A percentile compares a stretch with the other conserved stretches of the same genome.
Conservation (phyloP, 148 eudicot species). For the Camellia lanceoleosa region DNA sequence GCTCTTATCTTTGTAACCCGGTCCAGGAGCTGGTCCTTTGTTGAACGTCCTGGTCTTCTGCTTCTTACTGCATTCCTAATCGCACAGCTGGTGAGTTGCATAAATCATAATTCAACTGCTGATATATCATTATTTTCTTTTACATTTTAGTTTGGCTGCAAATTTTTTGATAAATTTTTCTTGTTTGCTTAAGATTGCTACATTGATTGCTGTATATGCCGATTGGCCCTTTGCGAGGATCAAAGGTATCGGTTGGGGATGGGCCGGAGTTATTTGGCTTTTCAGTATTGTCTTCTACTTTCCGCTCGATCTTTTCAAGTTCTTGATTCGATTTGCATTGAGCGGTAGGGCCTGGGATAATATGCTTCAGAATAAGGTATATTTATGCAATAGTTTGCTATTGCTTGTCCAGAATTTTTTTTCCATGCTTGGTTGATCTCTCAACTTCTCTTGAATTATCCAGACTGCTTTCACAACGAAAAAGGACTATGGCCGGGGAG, state of each 20-base stretch:
- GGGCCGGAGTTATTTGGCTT: conserved; percentile 84
- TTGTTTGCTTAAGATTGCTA: conserved; percentile 48
- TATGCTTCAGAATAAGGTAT: conserved; percentile 65
- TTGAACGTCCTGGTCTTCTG: conserved; percentile 65
- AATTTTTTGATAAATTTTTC: not conserved
- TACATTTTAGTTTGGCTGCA: not conserved
- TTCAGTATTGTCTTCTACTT: conserved; percentile 55
- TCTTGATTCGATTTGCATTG: conserved; percentile 47
- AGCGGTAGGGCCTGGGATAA: conserved; percentile 66
- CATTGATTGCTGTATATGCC: conserved; percentile 65
- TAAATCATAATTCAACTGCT: not conserved
- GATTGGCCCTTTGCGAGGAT: conserved; percentile 63
- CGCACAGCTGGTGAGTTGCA: conserved; percentile 64
- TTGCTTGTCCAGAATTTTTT: no score
- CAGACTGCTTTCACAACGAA: conserved; percentile 70
- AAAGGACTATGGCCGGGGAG: conserved; percentile 66
- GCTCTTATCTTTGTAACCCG: conserved; percentile 74
- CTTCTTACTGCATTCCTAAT: conserved; percentile 51
- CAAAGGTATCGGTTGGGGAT: conserved; percentile 79
- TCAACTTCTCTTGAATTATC: not conserved
- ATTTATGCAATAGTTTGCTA: not conserved
- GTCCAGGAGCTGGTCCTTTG: conserved; percentile 58
- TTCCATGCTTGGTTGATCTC: not conserved
- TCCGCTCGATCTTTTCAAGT: conserved; percentile 70
- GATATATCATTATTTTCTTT: no score